Evolutionary conservation across 768 basidiomycete genomes (phyloP).

Genomic region (Galerina marginata): DNA sequence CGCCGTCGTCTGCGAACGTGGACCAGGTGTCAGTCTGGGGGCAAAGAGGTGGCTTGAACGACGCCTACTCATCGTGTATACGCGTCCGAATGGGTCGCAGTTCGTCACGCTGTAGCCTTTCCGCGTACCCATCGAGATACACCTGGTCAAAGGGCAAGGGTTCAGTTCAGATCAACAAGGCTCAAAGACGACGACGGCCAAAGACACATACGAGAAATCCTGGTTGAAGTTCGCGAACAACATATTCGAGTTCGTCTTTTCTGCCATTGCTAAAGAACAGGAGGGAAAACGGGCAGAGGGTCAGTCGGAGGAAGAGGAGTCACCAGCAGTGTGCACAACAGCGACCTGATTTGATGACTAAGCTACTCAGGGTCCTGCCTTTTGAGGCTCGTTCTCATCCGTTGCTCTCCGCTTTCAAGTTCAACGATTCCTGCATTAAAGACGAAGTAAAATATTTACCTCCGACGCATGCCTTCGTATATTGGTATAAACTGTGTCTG

Average conservation of each 20-base stretch:
- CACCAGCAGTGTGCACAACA: too few species aligned
- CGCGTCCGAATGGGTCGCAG: conserved; percentile 96
- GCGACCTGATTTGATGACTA: too few species aligned
- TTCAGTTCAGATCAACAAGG: not conserved
- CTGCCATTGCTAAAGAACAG: conserved; percentile 35
- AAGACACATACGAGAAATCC: conserved; percentile 80
- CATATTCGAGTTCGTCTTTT: conserved; percentile 53
- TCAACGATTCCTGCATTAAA: too few species aligned
- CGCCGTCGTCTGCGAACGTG: conserved; percentile 75
- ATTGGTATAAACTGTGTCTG: too few species aligned
- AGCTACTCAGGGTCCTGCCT: too few species aligned
- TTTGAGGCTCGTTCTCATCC: too few species aligned
- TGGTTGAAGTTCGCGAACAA: conserved; percentile 97
- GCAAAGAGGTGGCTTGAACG: not conserved
- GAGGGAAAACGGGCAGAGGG: not conserved
- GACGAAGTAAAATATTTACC: too few species aligned
- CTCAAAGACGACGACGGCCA: conserved; percentile 8
- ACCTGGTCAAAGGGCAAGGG: conserved; percentile 45
- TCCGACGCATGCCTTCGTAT: too few species aligned
- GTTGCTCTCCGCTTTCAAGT: too few species aligned
- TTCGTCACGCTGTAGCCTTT: conserved; percentile 98
- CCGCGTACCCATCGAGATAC: conserved; percentile 92
- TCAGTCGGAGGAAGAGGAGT: too few species aligned
- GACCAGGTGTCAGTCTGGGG: conserved; percentile 6
- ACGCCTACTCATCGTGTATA: conserved; percentile 88